phyloP scores from a whole-genome alignment of 2,329 filamentous ascomycete genomes.

The Phyllosticta ampelicida region DNA sequence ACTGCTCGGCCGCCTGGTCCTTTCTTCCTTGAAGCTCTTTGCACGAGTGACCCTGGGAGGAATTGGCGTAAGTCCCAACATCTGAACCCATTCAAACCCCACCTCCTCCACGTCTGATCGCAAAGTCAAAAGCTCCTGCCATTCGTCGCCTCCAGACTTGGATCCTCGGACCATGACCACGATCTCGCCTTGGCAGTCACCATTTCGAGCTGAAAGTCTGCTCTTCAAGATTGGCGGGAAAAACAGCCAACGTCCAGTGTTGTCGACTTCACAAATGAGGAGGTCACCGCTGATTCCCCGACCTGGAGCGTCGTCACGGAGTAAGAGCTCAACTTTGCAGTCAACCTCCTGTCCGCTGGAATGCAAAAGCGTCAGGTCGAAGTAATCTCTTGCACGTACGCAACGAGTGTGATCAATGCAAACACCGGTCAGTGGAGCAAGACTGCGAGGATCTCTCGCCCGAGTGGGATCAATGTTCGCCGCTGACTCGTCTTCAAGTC shows the following conservation, averaged over 20 bases:
- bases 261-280: conserved; percentile 84
- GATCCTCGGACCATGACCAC: conserved; percentile 77
- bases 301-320: conserved; percentile 67
- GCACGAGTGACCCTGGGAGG: conserved; percentile 45
- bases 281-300: conserved; percentile 65
- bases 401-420: conserved; percentile 66
- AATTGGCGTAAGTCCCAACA: conserved; percentile 59
- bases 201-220: conserved; percentile 68
- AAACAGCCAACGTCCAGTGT: conserved; percentile 67
- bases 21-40: conserved; percentile 40
- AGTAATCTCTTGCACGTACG: conserved; percentile 82
- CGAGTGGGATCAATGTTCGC: conserved; percentile 70
- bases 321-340: conserved; percentile 77
- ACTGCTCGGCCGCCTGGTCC: conserved; percentile 32
- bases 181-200: conserved; percentile 60
- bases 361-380: conserved; percentile 74
- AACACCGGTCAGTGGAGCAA: conserved; percentile 60
- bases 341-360: conserved; percentile 84
- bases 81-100: conserved; percentile 74
- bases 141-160: conserved; percentile 51
- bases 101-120: conserved; percentile 66
- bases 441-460: conserved; percentile 65
- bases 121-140: conserved; percentile 77
- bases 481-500: conserved; percentile 78
- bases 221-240: conserved; percentile 75